Evolutionary conservation across 352 stramenopile species (phyloP).

Genomic region (Thraustochytrium striatum): DNA sequence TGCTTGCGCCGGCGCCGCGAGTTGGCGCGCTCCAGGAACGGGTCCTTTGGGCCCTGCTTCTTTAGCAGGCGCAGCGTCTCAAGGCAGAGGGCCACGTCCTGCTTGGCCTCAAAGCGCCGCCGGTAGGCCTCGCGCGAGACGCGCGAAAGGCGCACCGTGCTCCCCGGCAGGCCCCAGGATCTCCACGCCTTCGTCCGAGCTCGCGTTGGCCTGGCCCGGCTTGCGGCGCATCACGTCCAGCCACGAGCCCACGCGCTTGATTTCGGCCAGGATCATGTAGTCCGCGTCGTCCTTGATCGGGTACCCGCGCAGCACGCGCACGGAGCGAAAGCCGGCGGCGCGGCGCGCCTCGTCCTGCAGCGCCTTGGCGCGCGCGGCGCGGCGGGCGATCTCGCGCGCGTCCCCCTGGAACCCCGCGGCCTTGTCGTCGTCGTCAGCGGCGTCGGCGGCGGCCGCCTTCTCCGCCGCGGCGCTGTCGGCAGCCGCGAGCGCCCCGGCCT

Average conservation of each 20-base stretch:
- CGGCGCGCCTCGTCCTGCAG: constrained; percentile 62
- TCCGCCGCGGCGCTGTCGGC: not conserved
- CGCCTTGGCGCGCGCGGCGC: constrained; percentile 74
- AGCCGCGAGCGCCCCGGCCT: constrained; percentile 56
- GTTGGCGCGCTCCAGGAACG: not conserved
- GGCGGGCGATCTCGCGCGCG: too few relatives aligned
- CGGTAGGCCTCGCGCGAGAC: not conserved
- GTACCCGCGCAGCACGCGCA: constrained; percentile 43
- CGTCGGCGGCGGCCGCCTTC: constrained; percentile 56
- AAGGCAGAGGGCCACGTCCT: constrained; percentile 40
- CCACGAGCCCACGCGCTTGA: constrained; percentile 32
- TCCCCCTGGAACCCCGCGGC: too few relatives aligned
- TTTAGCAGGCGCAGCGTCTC: constrained; percentile 64
- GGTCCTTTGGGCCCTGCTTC: not conserved
- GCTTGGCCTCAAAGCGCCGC: constrained; percentile 33
- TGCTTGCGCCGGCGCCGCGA: not conserved
- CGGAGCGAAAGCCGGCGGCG: not conserved
- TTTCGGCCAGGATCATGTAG: constrained; percentile 44
- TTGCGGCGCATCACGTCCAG: constrained; percentile 25
- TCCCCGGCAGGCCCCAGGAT: constrained; percentile 38
- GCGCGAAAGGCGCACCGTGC: constrained; percentile 33
- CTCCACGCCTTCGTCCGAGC: constrained; percentile 21
- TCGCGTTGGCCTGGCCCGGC: not conserved
- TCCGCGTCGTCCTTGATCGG: constrained; percentile 46
- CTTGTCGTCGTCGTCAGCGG: constrained; percentile 59